Evolutionary conservation across 225 moss, liverwort and hornwort genomes (phyloP), one percentile per base, ranked within the genome.

Genomic region (Ulota crispa): DNA sequence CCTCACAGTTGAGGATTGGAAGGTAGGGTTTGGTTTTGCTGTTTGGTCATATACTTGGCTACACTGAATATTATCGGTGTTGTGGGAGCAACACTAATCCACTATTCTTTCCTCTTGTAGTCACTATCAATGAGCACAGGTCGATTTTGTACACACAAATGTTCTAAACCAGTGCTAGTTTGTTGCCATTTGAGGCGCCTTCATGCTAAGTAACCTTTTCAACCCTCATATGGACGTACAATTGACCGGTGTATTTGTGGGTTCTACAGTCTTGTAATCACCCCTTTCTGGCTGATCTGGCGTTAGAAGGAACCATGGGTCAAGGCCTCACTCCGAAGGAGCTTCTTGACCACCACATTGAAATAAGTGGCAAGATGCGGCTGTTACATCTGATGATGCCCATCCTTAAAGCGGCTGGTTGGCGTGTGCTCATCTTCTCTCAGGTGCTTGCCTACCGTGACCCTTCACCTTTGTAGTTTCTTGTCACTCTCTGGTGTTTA

Each of bases 351-450:
- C 80, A 83, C 68, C 86, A 91, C 34, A 91, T 91, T 65, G 82
- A 91, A 85, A 91, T 91, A 52, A 88, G 91, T 83, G 91, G 91
- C 78, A 91, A 91, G 72, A 87, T 91, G 87, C 85, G 78, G 36
- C 76, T 91, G 52, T 36, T 91, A 19, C 91, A 91, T 82, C 39
- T 89, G 78, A 83, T 91, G 72, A 88, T 91, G 86, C 86, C 88
- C 20, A 76, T 88, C 34, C 69, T 91, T 10, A 88, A 79, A 68
- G 78, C 85, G 15, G 72, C 75, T 39, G 83, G 78, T 75, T 83
- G 83, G 86, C 91, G 91, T 63, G 79, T 85, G 66, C 72, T 91
- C 52, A 91, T 91, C 83, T 85, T 91, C 81, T 88, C 91, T 69
- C 91, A 91, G 87, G 91, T 88, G 45, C 76, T 76, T 73, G 43